These are phyloP conservation scores for Aureobasidium sp. DNA, from an alignment of 2,329 filamentous ascomycete genomes.

Conservation along the genomic window DNA sequence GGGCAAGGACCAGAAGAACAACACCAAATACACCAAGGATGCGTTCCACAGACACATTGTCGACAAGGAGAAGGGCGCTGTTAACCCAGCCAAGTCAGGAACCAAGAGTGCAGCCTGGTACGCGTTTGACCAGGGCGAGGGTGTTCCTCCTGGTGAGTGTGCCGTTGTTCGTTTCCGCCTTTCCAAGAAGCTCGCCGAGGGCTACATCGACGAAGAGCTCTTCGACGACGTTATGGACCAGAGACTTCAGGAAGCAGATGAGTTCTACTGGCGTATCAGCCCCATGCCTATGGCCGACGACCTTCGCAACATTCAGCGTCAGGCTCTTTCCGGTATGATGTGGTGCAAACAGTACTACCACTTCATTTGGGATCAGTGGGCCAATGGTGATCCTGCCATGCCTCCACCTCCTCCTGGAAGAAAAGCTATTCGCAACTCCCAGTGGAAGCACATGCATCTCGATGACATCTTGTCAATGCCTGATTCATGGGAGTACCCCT, in stretches of 20 bases:
- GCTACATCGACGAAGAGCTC: constrained; percentile 82
- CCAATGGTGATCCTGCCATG: constrained; percentile 83
- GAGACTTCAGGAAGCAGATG: constrained; percentile 82
- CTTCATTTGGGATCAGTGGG: constrained; percentile 97
- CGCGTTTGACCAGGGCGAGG: constrained; percentile 80
- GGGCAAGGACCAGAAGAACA: constrained; percentile 61
- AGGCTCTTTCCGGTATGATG: constrained; percentile 94
- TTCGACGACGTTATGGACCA: constrained; percentile 88
- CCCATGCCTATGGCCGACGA: constrained; percentile 91
- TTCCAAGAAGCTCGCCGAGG: constrained; percentile 60
- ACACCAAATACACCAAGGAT: constrained; percentile 83
- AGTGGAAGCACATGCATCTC: constrained; percentile 92
- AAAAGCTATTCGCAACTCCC: constrained; percentile 73
- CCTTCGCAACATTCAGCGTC: constrained; percentile 86
- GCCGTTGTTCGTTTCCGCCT: constrained; percentile 91
- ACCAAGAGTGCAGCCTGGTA: constrained; percentile 93
- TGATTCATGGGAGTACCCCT: constrained; percentile 97
- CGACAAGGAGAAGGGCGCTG: constrained; percentile 66
- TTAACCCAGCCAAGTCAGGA: constrained; percentile 73
- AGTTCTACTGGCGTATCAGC: constrained; percentile 91
- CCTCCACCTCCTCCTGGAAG: constrained; percentile 75
- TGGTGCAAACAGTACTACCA: constrained; percentile 98
- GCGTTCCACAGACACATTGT: constrained; percentile 88
- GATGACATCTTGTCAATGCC: constrained; percentile 97
- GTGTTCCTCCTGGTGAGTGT: constrained; percentile 83